Evolutionary conservation across 495 filamentous ascomycete species (phyloP), one percentile per base, ranked within the genome.

Genomic region (Talaromyces adpressus): DNA sequence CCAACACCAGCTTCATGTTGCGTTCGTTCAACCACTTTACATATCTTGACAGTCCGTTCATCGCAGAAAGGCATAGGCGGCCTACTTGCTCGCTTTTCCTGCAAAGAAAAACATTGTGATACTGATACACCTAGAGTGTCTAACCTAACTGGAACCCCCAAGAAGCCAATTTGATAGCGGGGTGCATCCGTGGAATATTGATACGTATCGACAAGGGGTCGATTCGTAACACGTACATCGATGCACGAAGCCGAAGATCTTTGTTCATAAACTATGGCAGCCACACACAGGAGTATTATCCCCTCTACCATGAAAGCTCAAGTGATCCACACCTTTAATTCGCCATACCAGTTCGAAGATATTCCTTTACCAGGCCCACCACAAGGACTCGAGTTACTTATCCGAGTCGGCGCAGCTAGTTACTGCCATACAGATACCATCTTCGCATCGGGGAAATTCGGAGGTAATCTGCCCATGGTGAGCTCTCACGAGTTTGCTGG

Each of bases 351-450:
- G 34, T 68, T 85, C 61, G 72, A 73, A 63, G 64, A 69, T 12
- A 69, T 84, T 57, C 75, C 78, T 41, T 77, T 79, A 4, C 84
- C 84, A 20, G 65, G 72, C 11, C 22, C 54, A 16, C 39, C 61
- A 25, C 20, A 68, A 9, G 73, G 75, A 1, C 65, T 80, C 62
- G 83, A 85, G 63, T 64, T 86, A 9, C 81, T 86, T 51, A 74
- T 86, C 64, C 84, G 84, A 72, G 72, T 85, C 52, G 82, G 77
- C 53, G 84, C 82, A 18, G 84, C 81, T 32, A 83, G 81, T 11
- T 76, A 84, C 66, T 87, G 84, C 75, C 84, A 87, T 71, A 86
- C 85, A 7, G 85, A 87, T 69, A 63, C 69, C 63, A 84, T 85
- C 34, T 79, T 82, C 34, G 64, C 64, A 45, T 67, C 73, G 2